These are phyloP conservation scores for Petunia axillaris DNA, from an alignment of 257 asterid species.

Conservation along the genomic window DNA sequence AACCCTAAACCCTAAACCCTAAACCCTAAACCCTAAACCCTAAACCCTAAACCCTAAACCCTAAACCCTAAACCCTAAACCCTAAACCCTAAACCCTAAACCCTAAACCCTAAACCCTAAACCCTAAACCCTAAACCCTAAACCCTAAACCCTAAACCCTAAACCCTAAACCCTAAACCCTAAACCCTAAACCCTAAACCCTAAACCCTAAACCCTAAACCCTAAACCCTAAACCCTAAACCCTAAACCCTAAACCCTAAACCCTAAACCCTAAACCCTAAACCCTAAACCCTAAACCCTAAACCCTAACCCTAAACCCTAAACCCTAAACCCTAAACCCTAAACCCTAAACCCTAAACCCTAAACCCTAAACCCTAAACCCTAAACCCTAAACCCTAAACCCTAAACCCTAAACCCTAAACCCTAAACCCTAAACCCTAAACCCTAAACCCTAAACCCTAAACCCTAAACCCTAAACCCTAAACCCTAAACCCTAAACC, in stretches of 20 bases:
- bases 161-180: conserved; percentile 27
- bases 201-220: conserved; percentile 14
- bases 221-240: conserved; percentile 20
- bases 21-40: conserved; percentile 27
- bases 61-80: conserved; percentile 29
- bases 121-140: conserved; percentile 31
- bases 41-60: conserved; percentile 23
- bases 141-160: conserved; percentile 30
- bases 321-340: conserved; percentile 33
- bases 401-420: conserved; percentile 27
- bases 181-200: neutral
- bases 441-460: conserved; percentile 27
- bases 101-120: conserved; percentile 31
- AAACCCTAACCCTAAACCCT: conserved; percentile 27
- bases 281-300: conserved; percentile 30
- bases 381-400: conserved; percentile 32
- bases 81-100: conserved; percentile 34
- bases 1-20: conserved; percentile 27
- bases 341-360: conserved; percentile 29
- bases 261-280: conserved; percentile 18
- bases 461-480: neutral
- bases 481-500: neutral
- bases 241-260: conserved; percentile 21
- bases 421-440: conserved; percentile 33
- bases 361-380: conserved; percentile 28